phyloP scores from a whole-genome alignment of 768 basidiomycete species.

The Phanerochaete carnosa region DNA sequence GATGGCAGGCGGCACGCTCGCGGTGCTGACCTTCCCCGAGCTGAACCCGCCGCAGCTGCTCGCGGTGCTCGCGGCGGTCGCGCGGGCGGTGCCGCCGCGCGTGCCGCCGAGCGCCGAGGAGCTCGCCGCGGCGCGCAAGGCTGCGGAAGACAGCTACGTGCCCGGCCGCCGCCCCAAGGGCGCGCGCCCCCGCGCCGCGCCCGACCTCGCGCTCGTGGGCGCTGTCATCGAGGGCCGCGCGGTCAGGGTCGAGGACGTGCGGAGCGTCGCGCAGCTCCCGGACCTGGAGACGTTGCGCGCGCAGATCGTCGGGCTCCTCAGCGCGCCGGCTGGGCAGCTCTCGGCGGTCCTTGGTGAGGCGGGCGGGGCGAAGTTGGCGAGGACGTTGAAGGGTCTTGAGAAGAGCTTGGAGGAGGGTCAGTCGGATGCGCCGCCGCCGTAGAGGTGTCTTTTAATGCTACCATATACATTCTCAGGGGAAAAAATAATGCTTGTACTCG shows the following conservation, averaged over 20 bases:
- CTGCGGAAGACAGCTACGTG: conserved; percentile 53
- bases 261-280: conserved; percentile 70
- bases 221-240: conserved; percentile 77
- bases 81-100: conserved; percentile 61
- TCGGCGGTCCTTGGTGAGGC: conserved; percentile 68
- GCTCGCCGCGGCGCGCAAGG: conserved; percentile 40
- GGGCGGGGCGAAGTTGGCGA: conserved; percentile 61
- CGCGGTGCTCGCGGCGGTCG: conserved; percentile 63
- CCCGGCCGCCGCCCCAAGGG: conserved; percentile 71
- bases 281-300: conserved; percentile 72
- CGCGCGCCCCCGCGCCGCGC: conserved; percentile 49
- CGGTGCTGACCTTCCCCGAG: conserved; percentile 59
- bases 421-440: not conserved
- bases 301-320: conserved; percentile 83
- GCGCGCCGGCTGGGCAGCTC: conserved; percentile 70
- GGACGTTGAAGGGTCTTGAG: conserved; percentile 75
- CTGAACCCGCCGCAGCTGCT: conserved; percentile 73
- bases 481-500: not conserved
- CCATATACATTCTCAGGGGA: not conserved
- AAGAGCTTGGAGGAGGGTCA: conserved; percentile 54
- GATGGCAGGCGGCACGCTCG: conserved; percentile 57
- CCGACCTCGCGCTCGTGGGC: conserved; percentile 71
- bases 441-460: not conserved
- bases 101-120: conserved; percentile 50
- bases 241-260: conserved; percentile 56